A percentile compares a stretch with the other conserved stretches of the same genome.
Evolutionary conservation across 1,139 yeast species (phyloP).

Genomic region (Debaryomyces udenii): DNA sequence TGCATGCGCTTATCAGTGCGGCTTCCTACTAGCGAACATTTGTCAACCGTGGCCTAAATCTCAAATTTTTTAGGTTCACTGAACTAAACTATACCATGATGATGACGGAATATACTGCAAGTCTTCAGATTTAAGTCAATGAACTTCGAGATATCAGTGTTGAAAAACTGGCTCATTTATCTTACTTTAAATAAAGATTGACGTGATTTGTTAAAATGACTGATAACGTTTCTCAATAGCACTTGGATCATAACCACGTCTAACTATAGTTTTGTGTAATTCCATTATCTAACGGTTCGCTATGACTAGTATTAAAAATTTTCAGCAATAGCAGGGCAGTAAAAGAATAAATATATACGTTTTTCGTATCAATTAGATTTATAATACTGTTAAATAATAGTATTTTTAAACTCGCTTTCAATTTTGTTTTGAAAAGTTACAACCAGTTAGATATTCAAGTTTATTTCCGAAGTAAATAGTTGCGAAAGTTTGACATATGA

Average conservation of each 20-base stretch:
- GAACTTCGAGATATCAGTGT: too few relatives aligned
- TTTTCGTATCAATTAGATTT: background rate
- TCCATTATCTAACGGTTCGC: conserved; percentile 7
- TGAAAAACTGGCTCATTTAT: background rate
- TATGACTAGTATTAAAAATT: conserved; percentile 3
- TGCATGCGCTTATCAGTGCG: conserved; percentile 6
- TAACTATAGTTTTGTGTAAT: conserved; percentile 8
- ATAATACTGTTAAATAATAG: too few relatives aligned
- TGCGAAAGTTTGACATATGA: conserved; percentile 8
- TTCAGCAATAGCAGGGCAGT: conserved; percentile 7
- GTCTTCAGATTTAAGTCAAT: too few relatives aligned
- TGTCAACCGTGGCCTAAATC: background rate
- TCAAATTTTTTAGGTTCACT: background rate
- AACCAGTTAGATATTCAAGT: too few relatives aligned
- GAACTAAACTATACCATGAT: background rate
- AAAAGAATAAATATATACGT: conserved; percentile 9
- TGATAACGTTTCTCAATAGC: conserved; percentile 5
- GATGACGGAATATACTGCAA: too few relatives aligned
- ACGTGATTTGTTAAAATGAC: conserved; percentile 7
- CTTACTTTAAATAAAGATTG: conserved; percentile 1
- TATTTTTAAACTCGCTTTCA: too few relatives aligned
- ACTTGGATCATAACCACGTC: conserved; percentile 6
- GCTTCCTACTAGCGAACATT: conserved; percentile 5
- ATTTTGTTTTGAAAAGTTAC: background rate
- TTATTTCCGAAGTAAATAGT: background rate